A percentile compares a stretch with the other conserved stretches of the same genome.
phyloP scores from a whole-genome alignment of 495 filamentous ascomycete species.

The Lasiosphaeria ovina region DNA sequence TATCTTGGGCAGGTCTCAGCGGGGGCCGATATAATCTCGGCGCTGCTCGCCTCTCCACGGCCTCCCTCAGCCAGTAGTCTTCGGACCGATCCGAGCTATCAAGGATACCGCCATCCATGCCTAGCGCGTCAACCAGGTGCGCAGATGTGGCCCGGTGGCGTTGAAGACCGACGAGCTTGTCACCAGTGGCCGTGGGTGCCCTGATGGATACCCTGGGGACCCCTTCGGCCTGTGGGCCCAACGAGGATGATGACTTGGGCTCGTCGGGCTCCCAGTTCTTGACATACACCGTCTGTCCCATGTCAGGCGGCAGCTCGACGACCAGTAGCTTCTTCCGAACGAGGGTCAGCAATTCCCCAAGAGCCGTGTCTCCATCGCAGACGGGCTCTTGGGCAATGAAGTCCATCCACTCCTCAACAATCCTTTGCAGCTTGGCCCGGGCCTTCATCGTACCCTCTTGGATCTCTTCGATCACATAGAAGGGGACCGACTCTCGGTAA shows the following conservation, averaged over 20 bases:
- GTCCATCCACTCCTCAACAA: constrained; percentile 12
- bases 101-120: background rate
- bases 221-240: background rate
- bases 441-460: background rate
- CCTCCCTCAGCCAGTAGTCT: background rate
- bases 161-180: background rate
- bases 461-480: background rate
- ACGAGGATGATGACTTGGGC: background rate
- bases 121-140: background rate
- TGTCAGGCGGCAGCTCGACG: constrained; percentile 12
- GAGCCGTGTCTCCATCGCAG: constrained; percentile 19
- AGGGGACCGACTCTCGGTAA: constrained; percentile 1
- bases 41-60: too few relatives aligned
- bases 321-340: constrained; percentile 24
- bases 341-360: constrained; percentile 19
- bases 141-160: background rate
- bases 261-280: constrained; percentile 1
- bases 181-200: background rate
- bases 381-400: constrained; percentile 15
- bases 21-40: too few relatives aligned
- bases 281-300: background rate
- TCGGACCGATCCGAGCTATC: background rate
- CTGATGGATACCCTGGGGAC: background rate
- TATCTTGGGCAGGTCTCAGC: too few relatives aligned
- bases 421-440: constrained; percentile 5